Percentiles rank a stretch among this genome's conserved stretches.
phyloP scores from a whole-genome alignment of 1,139 yeast species.

The Saccharomyces hybrid region DNA sequence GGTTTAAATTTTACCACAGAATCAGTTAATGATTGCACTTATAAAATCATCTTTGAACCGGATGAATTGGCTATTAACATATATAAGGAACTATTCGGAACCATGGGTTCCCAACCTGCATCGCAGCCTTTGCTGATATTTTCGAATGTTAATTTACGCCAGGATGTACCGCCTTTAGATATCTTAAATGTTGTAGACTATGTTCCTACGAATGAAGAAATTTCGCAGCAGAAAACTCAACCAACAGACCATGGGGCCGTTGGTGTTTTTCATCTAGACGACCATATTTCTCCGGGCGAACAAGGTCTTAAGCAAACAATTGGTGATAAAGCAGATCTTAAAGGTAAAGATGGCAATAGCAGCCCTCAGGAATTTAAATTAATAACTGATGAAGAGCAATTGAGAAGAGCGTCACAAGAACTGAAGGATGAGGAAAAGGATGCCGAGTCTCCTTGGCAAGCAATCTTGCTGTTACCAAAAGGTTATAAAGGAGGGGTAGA shows the following conservation, averaged over 20 bases:
- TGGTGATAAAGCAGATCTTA: not conserved
- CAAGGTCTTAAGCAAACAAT: not conserved
- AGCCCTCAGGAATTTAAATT: conserved; percentile 13
- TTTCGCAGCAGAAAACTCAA: conserved; percentile 9
- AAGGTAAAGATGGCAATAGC: not conserved
- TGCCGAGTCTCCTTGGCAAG: conserved; percentile 20
- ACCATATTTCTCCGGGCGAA: not conserved
- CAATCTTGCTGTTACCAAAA: conserved; percentile 27
- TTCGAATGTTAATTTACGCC: conserved; percentile 9
- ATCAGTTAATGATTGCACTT: conserved; percentile 5
- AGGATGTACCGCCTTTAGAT: conserved; percentile 5
- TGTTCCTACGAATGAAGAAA: conserved; percentile 10
- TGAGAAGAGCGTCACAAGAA: conserved; percentile 16
- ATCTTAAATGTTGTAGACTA: conserved; percentile 6
- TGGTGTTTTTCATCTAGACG: not conserved
- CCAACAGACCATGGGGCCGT: conserved; percentile 1
- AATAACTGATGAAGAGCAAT: conserved; percentile 21
- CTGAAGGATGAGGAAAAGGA: conserved; percentile 13
- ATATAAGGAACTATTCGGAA: conserved; percentile 21
- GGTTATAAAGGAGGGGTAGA: conserved; percentile 16
- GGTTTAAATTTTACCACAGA: conserved; percentile 12
- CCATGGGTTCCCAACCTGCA: conserved; percentile 20
- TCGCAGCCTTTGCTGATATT: conserved; percentile 24
- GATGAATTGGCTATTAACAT: conserved; percentile 25
- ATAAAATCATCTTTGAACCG: conserved; percentile 22